Conservation (phyloP, 73 alveolate genomes). For the Paramecium primaurelia region DNA sequence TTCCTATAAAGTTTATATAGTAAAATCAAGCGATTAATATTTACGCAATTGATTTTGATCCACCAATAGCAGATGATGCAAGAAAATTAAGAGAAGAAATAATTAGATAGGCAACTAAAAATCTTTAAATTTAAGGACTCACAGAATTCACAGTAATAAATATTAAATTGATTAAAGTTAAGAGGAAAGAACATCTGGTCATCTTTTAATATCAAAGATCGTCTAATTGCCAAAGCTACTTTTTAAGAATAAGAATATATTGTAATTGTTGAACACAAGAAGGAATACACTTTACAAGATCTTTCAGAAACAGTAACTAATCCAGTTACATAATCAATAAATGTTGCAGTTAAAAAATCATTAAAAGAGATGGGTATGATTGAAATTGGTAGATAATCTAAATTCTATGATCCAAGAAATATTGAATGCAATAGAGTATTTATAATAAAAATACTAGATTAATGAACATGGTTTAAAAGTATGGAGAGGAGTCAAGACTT, state of each 20-base stretch:
- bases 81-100: background rate
- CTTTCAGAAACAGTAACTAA: background rate
- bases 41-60: background rate
- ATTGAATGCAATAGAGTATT: constrained; percentile 2
- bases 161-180: background rate
- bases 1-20: background rate
- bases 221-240: background rate
- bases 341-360: background rate
- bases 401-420: constrained; percentile 1
- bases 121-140: background rate
- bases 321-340: constrained; percentile 4
- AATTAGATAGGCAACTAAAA: background rate
- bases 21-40: background rate
- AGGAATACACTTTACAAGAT: background rate
- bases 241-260: background rate
- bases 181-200: constrained; percentile 37
- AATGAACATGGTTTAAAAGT: constrained; percentile 57
- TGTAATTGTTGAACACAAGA: background rate
- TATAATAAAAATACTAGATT: background rate
- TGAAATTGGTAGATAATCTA: background rate
- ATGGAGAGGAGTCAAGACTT: constrained; percentile 68
- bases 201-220: background rate
- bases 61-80: constrained; percentile 21
- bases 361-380: constrained; percentile 12
- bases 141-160: background rate